Conservation (phyloP, 129 eudicot genomes). For the Flaveria ramosissima region DNA sequence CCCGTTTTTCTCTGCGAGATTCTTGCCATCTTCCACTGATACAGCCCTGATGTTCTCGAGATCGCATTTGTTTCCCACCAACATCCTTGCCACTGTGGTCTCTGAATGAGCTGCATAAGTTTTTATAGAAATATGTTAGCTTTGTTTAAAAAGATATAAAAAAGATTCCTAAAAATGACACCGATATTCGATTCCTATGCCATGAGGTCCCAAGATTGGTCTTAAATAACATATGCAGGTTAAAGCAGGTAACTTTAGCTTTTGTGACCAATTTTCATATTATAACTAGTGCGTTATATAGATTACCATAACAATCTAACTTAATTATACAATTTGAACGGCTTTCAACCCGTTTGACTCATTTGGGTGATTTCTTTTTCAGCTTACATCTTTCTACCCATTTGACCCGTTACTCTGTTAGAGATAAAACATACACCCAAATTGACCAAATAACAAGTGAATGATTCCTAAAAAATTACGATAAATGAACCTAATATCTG, state of each 20-base stretch:
- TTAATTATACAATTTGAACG: not conserved
- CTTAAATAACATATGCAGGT: not conserved
- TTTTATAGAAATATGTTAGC: not conserved
- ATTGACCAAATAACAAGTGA: not conserved
- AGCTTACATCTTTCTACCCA: not conserved
- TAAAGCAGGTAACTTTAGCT: not conserved
- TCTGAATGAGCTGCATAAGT: conserved; percentile 77
- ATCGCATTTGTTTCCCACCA: conserved; percentile 77
- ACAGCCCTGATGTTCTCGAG: conserved; percentile 67
- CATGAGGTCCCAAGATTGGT: not conserved
- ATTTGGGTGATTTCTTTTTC: not conserved
- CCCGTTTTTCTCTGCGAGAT: conserved; percentile 72
- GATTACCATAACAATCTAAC: not conserved
- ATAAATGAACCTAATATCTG: not conserved
- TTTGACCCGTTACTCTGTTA: not conserved
- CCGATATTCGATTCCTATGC: not conserved
- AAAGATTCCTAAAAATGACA: not conserved
- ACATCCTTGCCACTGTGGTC: conserved; percentile 72
- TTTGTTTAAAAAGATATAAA: not conserved
- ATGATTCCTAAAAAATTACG: not conserved
- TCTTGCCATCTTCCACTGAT: conserved; percentile 73
- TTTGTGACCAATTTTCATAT: not conserved
- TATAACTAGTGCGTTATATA: not conserved
- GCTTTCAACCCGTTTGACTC: not conserved
- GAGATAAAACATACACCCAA: not conserved